Evolutionary conservation across 306 rosid genomes (phyloP), one percentile per base, ranked within the genome.

Genomic region (Gillenia trifoliata): DNA sequence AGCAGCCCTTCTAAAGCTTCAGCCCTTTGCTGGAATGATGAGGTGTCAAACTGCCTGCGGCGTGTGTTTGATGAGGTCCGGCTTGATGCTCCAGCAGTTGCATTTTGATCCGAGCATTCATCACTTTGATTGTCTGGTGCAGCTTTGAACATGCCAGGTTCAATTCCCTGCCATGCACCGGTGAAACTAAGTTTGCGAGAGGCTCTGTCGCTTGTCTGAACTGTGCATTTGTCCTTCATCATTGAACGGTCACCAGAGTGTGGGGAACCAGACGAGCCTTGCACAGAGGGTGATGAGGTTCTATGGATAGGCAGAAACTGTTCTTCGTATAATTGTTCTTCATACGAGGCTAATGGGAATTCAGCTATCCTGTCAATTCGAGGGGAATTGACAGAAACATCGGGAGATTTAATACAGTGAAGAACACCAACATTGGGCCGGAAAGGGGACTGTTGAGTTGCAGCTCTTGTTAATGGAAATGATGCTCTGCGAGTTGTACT

Each of bases 1-100:
- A 95, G 99, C 87, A 95, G 75, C 47, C 99, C 99, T 83, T 95
- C 99, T 65, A 95, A 84, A 75, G 99, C 99, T 85, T 89, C 99
- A n/a, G 99, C 97, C 71, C 99, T 89, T 79, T 92, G 99, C 71
- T 81, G 93, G 77, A 56, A 84, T 0, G 99, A 95, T 22, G 91
- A 83, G 4, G 99, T 79, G 83, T 95, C 98, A 59, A 95, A 95
- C 62, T 86, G 91, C 33, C 84, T 62, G 25, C 84, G 82, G 8
- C 83, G 86, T 36, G 80, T 68, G 73, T 91, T 97, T 23, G 97
- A 90, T 71, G 98, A 95, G 56, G 90, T 84, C 74, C 40, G 89
- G 84, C 97, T 95, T 43, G 98, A 95, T 59, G 98, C 95, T 41
- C 98, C 98, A 2, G 91, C 97, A 34, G 98, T 91, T 65, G 97